Percentiles rank a stretch among this genome's conserved stretches.
phyloP scores from a whole-genome alignment of 257 asterid species.

The Solanum dulcamara region DNA sequence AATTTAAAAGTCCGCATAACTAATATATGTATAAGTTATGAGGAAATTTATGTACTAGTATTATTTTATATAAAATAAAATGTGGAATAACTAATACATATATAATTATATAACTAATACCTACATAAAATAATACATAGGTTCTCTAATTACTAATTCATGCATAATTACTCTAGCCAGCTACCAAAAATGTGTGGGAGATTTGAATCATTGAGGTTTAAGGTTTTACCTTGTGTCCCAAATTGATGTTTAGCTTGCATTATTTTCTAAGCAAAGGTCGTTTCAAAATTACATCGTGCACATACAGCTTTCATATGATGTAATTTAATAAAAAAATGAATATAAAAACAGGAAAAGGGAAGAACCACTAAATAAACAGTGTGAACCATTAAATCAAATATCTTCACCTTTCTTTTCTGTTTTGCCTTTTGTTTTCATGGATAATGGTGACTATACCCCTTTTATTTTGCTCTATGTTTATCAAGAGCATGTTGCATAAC shows the following conservation, averaged over 20 bases:
- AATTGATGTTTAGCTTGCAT: not conserved
- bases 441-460: not conserved
- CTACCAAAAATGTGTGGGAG: too few species aligned
- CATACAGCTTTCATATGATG: not conserved
- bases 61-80: too few species aligned
- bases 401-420: not conserved
- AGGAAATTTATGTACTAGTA: too few species aligned
- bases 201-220: too few species aligned
- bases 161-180: too few species aligned
- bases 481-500: not conserved
- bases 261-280: not conserved
- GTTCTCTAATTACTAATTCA: too few species aligned
- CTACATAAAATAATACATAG: too few species aligned
- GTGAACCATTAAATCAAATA: not conserved
- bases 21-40: too few species aligned
- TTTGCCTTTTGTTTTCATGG: not conserved
- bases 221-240: not conserved
- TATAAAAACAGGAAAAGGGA: not conserved
- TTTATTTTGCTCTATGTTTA: not conserved
- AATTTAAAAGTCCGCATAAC: too few species aligned
- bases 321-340: not conserved
- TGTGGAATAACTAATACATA: too few species aligned
- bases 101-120: too few species aligned
- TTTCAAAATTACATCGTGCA: not conserved
- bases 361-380: not conserved